Conservation (phyloP, 805 yeast genomes). For the Lachancea fermentati region DNA sequence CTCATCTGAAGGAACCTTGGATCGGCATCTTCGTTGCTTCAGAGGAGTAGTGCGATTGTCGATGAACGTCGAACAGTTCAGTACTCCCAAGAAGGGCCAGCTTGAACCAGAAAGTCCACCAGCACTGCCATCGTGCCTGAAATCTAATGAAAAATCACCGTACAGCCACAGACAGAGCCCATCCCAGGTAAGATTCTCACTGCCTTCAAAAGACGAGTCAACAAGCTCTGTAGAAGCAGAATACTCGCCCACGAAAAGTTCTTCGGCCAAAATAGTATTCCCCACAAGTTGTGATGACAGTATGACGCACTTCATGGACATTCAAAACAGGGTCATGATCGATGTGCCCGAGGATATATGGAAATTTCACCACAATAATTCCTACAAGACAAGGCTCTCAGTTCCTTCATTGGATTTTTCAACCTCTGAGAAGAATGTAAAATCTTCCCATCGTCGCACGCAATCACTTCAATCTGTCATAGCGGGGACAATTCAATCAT, state of each 20-base stretch:
- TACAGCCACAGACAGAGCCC: constrained; percentile 4
- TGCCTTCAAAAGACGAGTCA: constrained; percentile 12
- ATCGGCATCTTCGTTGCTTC: neutral
- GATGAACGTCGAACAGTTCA: neutral
- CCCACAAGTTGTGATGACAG: constrained; percentile 16
- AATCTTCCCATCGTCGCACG: constrained; percentile 1
- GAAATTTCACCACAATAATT: constrained; percentile 21
- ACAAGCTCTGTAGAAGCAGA: constrained; percentile 1
- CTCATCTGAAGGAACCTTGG: too few species aligned
- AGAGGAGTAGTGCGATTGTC: neutral
- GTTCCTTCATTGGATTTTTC: neutral
- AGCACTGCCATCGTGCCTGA: constrained; percentile 10
- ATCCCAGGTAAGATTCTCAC: constrained; percentile 30
- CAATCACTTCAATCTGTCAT: constrained; percentile 28
- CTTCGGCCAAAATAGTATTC: constrained; percentile 29
- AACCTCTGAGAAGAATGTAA: neutral
- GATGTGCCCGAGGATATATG: constrained; percentile 30
- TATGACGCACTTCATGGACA: constrained; percentile 21
- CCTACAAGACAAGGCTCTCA: constrained; percentile 1
- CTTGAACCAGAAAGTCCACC: neutral
- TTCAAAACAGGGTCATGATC: constrained; percentile 25
- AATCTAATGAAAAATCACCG: constrained; percentile 3
- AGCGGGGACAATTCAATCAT: constrained; percentile 20
- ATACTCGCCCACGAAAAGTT: constrained; percentile 5
- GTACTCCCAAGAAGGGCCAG: neutral